A percentile compares a stretch with the other conserved stretches of the same genome.
phyloP scores from a whole-genome alignment of 2,329 filamentous ascomycete genomes.

The Sclerotinia nivalis region DNA sequence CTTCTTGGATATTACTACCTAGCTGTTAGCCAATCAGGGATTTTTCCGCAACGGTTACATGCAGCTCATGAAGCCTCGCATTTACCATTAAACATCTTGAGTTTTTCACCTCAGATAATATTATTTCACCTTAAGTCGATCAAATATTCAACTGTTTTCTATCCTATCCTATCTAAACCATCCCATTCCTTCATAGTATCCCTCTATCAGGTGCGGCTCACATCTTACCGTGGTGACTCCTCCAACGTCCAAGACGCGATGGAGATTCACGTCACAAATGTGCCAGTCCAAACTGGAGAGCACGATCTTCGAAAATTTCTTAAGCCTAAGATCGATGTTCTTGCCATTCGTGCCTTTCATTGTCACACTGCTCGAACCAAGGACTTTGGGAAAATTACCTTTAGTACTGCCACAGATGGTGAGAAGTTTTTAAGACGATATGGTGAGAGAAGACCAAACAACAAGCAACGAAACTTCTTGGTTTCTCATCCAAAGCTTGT shows the following conservation, averaged over 20 bases:
- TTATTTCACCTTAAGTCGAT: not conserved
- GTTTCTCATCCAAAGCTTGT: slow-evolving; percentile 17
- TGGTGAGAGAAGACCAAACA: slow-evolving; percentile 31
- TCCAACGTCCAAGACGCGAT: slow-evolving; percentile 37
- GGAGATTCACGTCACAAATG: slow-evolving; percentile 50
- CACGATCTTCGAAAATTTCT: slow-evolving; percentile 47
- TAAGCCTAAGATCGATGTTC: slow-evolving; percentile 41
- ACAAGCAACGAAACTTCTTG: not conserved
- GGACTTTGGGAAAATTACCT: slow-evolving; percentile 48
- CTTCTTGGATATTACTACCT: not conserved
- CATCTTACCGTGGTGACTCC: not conserved
- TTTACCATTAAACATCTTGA: not conserved
- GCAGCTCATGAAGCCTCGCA: not conserved
- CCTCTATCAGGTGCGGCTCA: not conserved
- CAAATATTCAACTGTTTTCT: not conserved
- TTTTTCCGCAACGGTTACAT: not conserved
- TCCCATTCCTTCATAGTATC: not conserved
- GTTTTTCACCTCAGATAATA: not conserved
- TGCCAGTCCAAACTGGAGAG: slow-evolving; percentile 47
- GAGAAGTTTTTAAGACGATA: slow-evolving; percentile 46
- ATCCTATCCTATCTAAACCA: not conserved
- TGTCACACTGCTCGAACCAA: slow-evolving; percentile 47
- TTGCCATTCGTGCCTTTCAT: slow-evolving; percentile 47
- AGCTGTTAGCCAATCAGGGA: not conserved
- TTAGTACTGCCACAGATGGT: slow-evolving; percentile 46